phyloP scores from a whole-genome alignment of 257 asterid species.

The Fraxinus anomala region DNA sequence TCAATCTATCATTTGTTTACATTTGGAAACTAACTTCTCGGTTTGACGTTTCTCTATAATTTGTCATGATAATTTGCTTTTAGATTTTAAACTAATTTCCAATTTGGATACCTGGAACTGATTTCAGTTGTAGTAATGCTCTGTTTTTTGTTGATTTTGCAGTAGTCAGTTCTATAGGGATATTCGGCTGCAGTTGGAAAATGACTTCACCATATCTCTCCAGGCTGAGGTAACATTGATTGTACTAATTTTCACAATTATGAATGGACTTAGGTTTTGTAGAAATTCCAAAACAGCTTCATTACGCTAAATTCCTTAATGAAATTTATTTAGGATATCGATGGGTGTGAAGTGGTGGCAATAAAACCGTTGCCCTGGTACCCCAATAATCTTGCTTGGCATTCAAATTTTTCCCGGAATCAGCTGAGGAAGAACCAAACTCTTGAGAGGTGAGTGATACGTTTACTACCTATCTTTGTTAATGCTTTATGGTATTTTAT shows the following conservation, averaged over 20 bases:
- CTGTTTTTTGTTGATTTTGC: slow-evolving; percentile 37
- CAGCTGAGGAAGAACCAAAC: slow-evolving; percentile 86
- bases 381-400: slow-evolving; percentile 97
- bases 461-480: slow-evolving; percentile 2
- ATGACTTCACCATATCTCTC: slow-evolving; percentile 76
- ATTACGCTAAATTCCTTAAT: slow-evolving; percentile 6
- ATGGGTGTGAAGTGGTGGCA: slow-evolving; percentile 76
- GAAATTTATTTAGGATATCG: slow-evolving; percentile 50
- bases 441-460: slow-evolving; percentile 67
- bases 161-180: slow-evolving; percentile 84
- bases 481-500: neutral
- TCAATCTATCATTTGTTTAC: neutral
- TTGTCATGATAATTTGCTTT: slow-evolving; percentile 1
- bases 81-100: neutral
- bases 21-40: slow-evolving; percentile 13
- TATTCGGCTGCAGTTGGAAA: slow-evolving; percentile 73
- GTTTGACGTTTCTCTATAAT: neutral
- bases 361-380: slow-evolving; percentile 90
- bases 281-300: slow-evolving; percentile 8
- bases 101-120: neutral
- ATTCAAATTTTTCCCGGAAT: slow-evolving; percentile 86
- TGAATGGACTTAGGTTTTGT: slow-evolving; percentile 6
- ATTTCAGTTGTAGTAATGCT: slow-evolving; percentile 1
- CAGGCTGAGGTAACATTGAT: slow-evolving; percentile 72
- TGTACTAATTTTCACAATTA: slow-evolving; percentile 9